These are phyloP conservation scores for Fusarium graminum DNA, from an alignment of 2,329 filamentous ascomycete genomes.

Conservation along the genomic window DNA sequence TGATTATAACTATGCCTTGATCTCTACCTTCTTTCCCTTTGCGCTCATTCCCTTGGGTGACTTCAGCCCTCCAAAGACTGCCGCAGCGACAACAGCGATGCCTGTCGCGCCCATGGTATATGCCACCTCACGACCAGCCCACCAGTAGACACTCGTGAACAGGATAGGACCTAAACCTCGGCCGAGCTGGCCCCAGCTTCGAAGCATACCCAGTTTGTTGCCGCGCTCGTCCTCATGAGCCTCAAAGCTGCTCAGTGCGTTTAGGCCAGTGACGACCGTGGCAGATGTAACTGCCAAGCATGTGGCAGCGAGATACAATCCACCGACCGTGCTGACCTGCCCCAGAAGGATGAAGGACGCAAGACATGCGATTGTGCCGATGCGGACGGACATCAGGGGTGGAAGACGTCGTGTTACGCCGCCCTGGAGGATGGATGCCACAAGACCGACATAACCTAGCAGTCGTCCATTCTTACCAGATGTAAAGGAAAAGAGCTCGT, in stretches of 20 bases:
- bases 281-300: slow-evolving; percentile 90
- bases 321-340: slow-evolving; percentile 73
- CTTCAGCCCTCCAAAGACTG: slow-evolving; percentile 80
- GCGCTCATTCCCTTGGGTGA: slow-evolving; percentile 61
- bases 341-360: slow-evolving; percentile 84
- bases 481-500: slow-evolving; percentile 88
- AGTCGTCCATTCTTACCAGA: slow-evolving; percentile 85
- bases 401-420: slow-evolving; percentile 88
- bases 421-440: slow-evolving; percentile 93
- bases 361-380: slow-evolving; percentile 83
- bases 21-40: slow-evolving; percentile 38
- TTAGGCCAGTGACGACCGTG: slow-evolving; percentile 93
- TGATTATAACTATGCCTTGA: slow-evolving; percentile 30
- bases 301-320: slow-evolving; percentile 84
- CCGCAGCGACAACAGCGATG: slow-evolving; percentile 78
- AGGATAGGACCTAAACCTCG: slow-evolving; percentile 87
- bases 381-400: slow-evolving; percentile 81
- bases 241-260: slow-evolving; percentile 92
- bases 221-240: slow-evolving; percentile 84
- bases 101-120: slow-evolving; percentile 85
- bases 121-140: slow-evolving; percentile 89
- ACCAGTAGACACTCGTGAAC: slow-evolving; percentile 98
- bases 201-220: slow-evolving; percentile 85
- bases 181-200: slow-evolving; percentile 87
- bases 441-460: slow-evolving; percentile 89